Conservation (phyloP, 2,329 filamentous ascomycete species). For the Paramyrothecium sp. region DNA sequence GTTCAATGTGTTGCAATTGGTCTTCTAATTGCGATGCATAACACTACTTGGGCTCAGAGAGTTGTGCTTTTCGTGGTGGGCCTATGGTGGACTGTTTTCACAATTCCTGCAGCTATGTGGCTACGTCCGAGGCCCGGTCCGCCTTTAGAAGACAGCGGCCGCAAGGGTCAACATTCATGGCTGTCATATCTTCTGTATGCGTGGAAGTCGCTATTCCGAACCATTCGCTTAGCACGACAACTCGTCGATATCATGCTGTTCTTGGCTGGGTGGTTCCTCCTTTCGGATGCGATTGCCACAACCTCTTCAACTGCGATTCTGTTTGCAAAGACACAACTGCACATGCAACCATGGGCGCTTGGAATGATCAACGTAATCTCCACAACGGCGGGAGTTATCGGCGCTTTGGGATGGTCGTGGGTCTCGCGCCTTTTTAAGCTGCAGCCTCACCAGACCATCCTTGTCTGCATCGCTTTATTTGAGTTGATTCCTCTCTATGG, state of each 20-base stretch:
- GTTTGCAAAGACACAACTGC: slow-evolving; percentile 89
- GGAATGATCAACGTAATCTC: slow-evolving; percentile 93
- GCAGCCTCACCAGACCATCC: slow-evolving; percentile 80
- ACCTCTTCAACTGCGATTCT: slow-evolving; percentile 92
- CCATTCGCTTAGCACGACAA: slow-evolving; percentile 69
- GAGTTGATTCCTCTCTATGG: slow-evolving; percentile 93
- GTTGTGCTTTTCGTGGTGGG: slow-evolving; percentile 86
- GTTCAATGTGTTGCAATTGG: slow-evolving; percentile 80
- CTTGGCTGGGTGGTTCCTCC: slow-evolving; percentile 86
- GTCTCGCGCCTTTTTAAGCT: slow-evolving; percentile 70
- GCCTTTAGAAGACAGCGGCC: slow-evolving; percentile 56
- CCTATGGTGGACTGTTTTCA: slow-evolving; percentile 90
- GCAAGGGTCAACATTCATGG: slow-evolving; percentile 44
- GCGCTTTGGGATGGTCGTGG: slow-evolving; percentile 86
- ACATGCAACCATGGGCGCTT: slow-evolving; percentile 84
- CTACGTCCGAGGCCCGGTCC: slow-evolving; percentile 86
- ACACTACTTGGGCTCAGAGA: slow-evolving; percentile 81
- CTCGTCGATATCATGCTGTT: slow-evolving; percentile 75
- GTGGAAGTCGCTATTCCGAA: slow-evolving; percentile 84
- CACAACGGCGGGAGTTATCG: slow-evolving; percentile 78
- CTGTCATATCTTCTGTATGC: slow-evolving; percentile 75
- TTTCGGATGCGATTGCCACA: slow-evolving; percentile 92
- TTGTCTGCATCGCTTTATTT: slow-evolving; percentile 87
- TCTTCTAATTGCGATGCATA: slow-evolving; percentile 69
- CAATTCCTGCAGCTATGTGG: slow-evolving; percentile 84